Conservation (phyloP, 1,139 yeast species). For the Blastobotrys indianensis region DNA sequence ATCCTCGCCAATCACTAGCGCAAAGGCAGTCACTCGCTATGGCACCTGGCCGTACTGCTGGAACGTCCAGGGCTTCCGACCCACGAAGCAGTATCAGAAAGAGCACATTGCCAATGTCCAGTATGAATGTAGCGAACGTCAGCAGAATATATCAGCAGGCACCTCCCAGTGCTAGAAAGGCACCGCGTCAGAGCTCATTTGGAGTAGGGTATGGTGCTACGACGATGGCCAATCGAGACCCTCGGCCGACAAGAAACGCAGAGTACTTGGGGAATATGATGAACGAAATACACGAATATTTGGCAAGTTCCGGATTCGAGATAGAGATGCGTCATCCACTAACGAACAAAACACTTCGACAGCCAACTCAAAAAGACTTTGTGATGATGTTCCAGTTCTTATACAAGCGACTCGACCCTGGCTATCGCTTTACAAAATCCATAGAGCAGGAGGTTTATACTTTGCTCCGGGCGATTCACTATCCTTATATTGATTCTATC, state of each 20-base stretch:
- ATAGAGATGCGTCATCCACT: slow-evolving; percentile 66
- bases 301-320: slow-evolving; percentile 61
- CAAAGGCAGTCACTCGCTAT: slow-evolving; percentile 10
- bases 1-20: slow-evolving; percentile 12
- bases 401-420: slow-evolving; percentile 72
- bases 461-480: slow-evolving; percentile 57
- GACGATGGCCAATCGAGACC: slow-evolving; percentile 41
- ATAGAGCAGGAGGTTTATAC: slow-evolving; percentile 73
- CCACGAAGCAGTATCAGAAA: slow-evolving; percentile 11
- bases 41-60: not conserved
- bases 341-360: slow-evolving; percentile 56
- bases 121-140: not conserved
- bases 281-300: slow-evolving; percentile 45
- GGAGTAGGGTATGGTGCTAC: slow-evolving; percentile 17
- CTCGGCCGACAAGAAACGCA: slow-evolving; percentile 72
- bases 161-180: slow-evolving; percentile 9
- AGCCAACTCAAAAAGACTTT: slow-evolving; percentile 88
- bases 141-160: slow-evolving; percentile 3
- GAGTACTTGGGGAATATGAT: slow-evolving; percentile 61
- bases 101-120: slow-evolving; percentile 11
- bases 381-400: slow-evolving; percentile 73
- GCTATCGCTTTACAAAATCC: slow-evolving; percentile 59
- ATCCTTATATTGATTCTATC: slow-evolving; percentile 76
- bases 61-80: slow-evolving; percentile 4
- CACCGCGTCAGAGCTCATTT: slow-evolving; percentile 21